Evolutionary conservation across 2,329 filamentous ascomycete genomes (phyloP), one percentile per base, ranked within the genome.

Genomic region (Metarhizium album): DNA sequence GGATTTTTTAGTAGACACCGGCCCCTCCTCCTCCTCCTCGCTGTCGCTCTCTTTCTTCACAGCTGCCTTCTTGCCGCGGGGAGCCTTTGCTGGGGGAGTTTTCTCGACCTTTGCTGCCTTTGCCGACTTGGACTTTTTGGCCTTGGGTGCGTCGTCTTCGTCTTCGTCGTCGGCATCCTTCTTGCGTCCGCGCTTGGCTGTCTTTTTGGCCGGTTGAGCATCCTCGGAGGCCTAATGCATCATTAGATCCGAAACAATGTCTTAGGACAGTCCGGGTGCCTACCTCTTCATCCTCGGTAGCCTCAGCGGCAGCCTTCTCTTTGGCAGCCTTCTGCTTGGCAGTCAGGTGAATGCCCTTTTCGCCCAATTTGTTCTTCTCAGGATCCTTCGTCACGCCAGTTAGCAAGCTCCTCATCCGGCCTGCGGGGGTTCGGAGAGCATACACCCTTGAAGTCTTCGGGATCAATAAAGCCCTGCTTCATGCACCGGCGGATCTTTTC

Each of bases 381-480:
- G 79, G 72, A 57, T 94, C 87, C 87, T 93, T 57, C 4, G 47
- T 47, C 23, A 14, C 29, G n/a, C 31, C n/a, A 46, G 46, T 42
- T 22, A 33, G 23, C 35, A 27, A 4, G 14, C 35, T 23, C 27
- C 16, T 7, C 18, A 18, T 40, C 37, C n/a, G 8, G 18, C 20
- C 7, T 40, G 2, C 16, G 7, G 11, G 16, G 3, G 4, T 20
- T 20, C 16, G 6, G n/a, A 59, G 23, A 31, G 73, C 86, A 70
- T 76, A 95, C 90, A 13, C 89, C 89, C 33, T 85, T 91, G 82
- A 89, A 96, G 59, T 96, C 91, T 48, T 87, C 84, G 42, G 88
- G 76, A 58, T 86, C 84, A 59, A 97, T 84, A 60, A 93, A 87
- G 23, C 88, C 89, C 63, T 90, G 78, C 52, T 78, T 74, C 23